Conservation (phyloP, 2,329 filamentous ascomycete genomes). For the Phyllosticta citriasiana region DNA sequence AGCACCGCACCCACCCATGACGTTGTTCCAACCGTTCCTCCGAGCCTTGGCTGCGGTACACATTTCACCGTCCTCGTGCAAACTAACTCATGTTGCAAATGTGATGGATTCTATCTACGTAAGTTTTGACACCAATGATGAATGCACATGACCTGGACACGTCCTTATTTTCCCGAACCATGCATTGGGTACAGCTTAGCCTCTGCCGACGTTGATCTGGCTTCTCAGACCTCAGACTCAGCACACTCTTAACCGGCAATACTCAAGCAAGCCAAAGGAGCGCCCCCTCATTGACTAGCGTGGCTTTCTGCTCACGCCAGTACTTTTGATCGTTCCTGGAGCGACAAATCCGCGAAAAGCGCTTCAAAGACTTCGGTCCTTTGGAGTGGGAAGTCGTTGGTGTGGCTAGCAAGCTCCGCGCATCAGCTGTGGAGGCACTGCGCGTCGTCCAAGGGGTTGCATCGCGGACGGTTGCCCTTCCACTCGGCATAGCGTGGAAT, state of each 20-base stretch:
- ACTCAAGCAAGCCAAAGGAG: background rate
- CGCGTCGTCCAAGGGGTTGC: background rate
- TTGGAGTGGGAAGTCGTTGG: background rate
- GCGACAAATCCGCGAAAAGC: background rate
- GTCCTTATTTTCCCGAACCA: background rate
- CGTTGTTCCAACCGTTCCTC: background rate
- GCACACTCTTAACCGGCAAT: background rate
- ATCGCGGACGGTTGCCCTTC: background rate
- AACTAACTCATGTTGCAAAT: background rate
- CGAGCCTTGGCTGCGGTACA: background rate
- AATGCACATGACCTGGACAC: background rate
- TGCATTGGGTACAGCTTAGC: constrained; percentile 10
- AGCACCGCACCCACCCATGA: background rate
- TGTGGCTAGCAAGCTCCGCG: background rate
- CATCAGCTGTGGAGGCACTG: background rate
- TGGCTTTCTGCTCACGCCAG: background rate
- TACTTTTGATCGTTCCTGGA: background rate
- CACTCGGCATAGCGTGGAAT: background rate
- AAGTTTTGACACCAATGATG: background rate
- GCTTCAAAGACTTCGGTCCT: background rate
- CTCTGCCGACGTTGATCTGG: background rate
- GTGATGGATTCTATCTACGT: background rate
- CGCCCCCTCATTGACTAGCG: background rate
- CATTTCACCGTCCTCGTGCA: background rate
- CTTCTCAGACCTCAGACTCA: background rate